Base-by-base conservation (phyloP, 352 stramenopile species). In the Phytophthora capsici region DNA sequence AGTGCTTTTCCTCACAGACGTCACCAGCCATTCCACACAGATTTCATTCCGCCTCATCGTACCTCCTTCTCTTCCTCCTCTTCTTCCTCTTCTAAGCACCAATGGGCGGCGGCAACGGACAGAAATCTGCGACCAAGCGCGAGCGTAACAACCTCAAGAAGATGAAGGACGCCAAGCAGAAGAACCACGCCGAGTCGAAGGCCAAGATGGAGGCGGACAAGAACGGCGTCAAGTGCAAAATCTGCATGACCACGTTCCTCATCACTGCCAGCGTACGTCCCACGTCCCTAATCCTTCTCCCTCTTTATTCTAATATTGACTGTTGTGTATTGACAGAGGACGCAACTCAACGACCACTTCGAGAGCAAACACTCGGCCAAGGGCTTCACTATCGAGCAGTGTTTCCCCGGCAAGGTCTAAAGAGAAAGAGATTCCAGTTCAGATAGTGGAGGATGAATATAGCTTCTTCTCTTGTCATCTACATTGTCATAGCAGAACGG, bases 181-280 rank as follows among this genome's bases (percentile, higher is more conserved):
- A 93, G 71, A 90, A 81, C 67, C 84, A 89, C 63, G 78, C 79
- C 14, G 84, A 82, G 57, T 91, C 79, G 60, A 91, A 90, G 54
- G 78, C 74, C 63, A 95, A 95, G 74, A 93, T 95, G 81, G 73
- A 80, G 60, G 82, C 84, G n/a, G 86, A 94, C 71, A 76, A 77
- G 45, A 74, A 77, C 26, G 80, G 80, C 28, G 75, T 92, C 80
- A 95, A 93, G 77, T 95, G 86, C 80, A 95, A 92, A 56, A 92
- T 95, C 75, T 95, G 86, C 74, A 86, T 95, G 73, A 92, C 85
- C 28, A 93, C 84, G 14, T 95, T 95, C 64, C 90, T 95, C 79
- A 75, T 93, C 72, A 95, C 86, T 16, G 86, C 85, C 56, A 91
- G 70, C 48, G 86, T 93, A 82, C 54, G 86, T 80, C 14, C 16